Evolutionary conservation across 2,329 filamentous ascomycete species (phyloP).

Genomic region (Lachnum nothofagi): DNA sequence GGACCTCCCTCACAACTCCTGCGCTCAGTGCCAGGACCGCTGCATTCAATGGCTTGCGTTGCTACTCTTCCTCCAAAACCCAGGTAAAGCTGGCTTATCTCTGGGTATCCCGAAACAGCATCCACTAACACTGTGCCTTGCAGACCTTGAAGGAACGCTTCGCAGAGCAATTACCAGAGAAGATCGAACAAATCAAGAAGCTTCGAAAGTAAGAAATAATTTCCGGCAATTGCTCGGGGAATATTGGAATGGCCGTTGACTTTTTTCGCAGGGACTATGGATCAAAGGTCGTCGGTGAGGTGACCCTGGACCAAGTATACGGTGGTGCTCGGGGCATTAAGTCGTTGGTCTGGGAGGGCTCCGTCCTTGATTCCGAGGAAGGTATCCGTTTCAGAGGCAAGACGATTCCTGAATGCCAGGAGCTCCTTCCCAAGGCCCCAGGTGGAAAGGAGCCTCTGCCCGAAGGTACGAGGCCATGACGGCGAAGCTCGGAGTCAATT

Average conservation of each 20-base stretch:
- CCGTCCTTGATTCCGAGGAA: constrained; percentile 96
- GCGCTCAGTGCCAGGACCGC: constrained; percentile 63
- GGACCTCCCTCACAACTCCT: constrained; percentile 65
- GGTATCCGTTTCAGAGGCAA: constrained; percentile 99
- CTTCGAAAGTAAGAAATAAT: constrained; percentile 74
- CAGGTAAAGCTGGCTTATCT: constrained; percentile 53
- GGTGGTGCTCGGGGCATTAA: constrained; percentile 99
- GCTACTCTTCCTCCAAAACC: constrained; percentile 88
- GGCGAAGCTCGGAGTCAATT: constrained; percentile 1
- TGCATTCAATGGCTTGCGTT: constrained; percentile 77
- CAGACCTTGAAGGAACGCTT: constrained; percentile 98
- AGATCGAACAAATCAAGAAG: constrained; percentile 99
- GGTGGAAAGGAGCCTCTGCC: constrained; percentile 95
- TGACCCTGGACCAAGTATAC: constrained; percentile 98
- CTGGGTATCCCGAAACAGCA: constrained; percentile 4
- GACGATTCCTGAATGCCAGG: constrained; percentile 98
- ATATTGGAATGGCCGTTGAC: constrained; percentile 14
- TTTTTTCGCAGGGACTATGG: constrained; percentile 71
- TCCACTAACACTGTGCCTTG: constrained; percentile 13
- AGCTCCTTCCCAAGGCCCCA: constrained; percentile 92
- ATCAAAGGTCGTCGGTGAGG: constrained; percentile 91
- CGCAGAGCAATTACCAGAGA: constrained; percentile 87
- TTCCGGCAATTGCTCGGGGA: not conserved
- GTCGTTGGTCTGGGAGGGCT: constrained; percentile 96
- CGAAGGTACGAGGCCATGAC: constrained; percentile 58